Percentiles rank a stretch among this genome's conserved stretches.
phyloP scores from a whole-genome alignment of 257 asterid species.

The Gentiana dahurica region DNA sequence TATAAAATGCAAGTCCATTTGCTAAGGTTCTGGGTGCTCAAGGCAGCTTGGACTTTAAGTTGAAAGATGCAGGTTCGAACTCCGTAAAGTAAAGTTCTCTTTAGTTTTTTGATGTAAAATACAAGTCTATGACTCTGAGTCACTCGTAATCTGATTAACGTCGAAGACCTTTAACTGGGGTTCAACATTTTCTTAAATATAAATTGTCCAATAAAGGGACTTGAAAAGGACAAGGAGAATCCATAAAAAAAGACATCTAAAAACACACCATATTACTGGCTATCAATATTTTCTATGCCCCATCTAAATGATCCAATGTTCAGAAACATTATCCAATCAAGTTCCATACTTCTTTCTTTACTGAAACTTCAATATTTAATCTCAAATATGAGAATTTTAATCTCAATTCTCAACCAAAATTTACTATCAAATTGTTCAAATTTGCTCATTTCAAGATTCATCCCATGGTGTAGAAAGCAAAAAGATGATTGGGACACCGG shows the following conservation, averaged over 20 bases:
- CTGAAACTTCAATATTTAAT: not conserved
- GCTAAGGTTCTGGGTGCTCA: too few species aligned
- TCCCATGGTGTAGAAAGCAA: constrained; percentile 18
- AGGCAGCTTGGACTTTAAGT: too few species aligned
- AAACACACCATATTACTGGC: constrained; percentile 16
- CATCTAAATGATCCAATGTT: constrained; percentile 20
- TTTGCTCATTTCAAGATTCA: not conserved
- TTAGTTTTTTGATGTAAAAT: too few species aligned
- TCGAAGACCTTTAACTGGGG: too few species aligned
- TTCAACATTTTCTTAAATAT: too few species aligned
- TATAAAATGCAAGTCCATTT: too few species aligned
- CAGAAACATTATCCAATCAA: constrained; percentile 49
- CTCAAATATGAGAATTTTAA: not conserved
- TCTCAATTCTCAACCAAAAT: not conserved
- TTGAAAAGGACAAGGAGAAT: not conserved
- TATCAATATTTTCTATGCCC: constrained; percentile 10
- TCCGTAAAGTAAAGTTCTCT: too few species aligned
- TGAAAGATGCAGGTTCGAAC: too few species aligned
- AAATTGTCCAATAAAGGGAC: constrained; percentile 1
- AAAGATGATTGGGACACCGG: constrained; percentile 52
- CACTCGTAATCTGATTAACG: too few species aligned
- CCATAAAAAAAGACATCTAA: too few species aligned
- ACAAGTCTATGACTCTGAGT: too few species aligned
- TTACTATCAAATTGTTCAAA: not conserved
- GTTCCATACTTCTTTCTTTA: not conserved